Base-by-base conservation (phyloP, 2,329 filamentous ascomycete genomes). In the Alternaria metachromatica region DNA sequence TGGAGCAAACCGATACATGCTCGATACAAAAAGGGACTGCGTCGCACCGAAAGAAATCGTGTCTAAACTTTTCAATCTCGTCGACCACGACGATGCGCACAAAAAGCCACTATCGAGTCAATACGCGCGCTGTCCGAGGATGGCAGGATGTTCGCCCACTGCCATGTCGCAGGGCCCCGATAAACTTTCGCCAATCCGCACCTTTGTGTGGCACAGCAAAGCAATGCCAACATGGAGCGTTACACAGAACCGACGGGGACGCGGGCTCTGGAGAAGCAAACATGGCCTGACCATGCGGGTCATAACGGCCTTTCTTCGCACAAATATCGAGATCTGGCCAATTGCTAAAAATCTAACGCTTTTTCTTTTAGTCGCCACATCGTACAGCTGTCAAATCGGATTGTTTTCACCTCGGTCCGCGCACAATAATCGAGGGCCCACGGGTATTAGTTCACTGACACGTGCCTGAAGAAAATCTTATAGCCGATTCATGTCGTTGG, bases 201-300 rank as follows among this genome's bases (percentile, higher is more conserved):
- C 57, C 25, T 28, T n/a, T 66, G 67, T 66, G 71, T 66, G 71
- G 70, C 70, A 72, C 68, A 69, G 67, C 57, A 64, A 70, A 66
- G 48, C 53, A 61, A 63, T 62, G 61, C 33, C 53, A 49, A 41
- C 41, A 48, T 30, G 25, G 49, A 48, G 51, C 50, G 55, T 62
- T 59, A 63, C 62, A 63, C 62, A 63, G 37, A 49, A 60, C 59
- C 59, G 57, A 60, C 45, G 33, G 55, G 55, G 64, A 37, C 30
- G 37, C 48, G 53, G 53, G 48, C 54, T 51, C 44, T 30, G 37
- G 28, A 46, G 15, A 49, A 58, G 43, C 50, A 49, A 60, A 28
- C 21, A 67, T 67, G 62, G 58, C 54, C 66, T 67, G 66, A 70
- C 55, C 26, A 58, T 63, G 56, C 44, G 33, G 60, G 49, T 55